A percentile compares a stretch with the other conserved stretches of the same genome.
Evolutionary conservation across 2,329 filamentous ascomycete genomes (phyloP).

Genomic region (Colletotrichum sansevieriae): DNA sequence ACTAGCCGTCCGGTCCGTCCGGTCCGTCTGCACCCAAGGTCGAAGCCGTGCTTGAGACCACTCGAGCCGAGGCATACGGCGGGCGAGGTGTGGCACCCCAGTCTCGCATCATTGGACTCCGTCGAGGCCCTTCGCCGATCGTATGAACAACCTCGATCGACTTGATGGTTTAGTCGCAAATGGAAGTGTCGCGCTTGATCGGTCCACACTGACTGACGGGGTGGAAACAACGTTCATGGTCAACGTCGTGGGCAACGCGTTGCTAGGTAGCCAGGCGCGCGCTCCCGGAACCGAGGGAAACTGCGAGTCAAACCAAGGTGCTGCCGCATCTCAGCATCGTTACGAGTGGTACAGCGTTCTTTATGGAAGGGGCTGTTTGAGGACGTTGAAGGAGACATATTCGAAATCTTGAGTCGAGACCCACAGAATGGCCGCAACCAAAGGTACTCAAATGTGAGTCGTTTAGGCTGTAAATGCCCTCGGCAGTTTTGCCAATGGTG

Average conservation of each 20-base stretch:
- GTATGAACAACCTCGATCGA: neutral
- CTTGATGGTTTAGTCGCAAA: neutral
- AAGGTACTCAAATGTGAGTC: neutral
- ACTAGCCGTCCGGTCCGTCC: neutral
- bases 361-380: neutral
- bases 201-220: neutral
- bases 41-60: neutral
- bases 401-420: neutral
- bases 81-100: neutral
- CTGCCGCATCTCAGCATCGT: no score
- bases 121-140: neutral
- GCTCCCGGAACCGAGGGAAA: neutral
- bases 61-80: neutral
- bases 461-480: neutral
- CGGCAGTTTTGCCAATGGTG: neutral
- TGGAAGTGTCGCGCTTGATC: neutral
- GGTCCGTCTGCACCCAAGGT: neutral
- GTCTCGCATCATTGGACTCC: neutral
- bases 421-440: accelerated
- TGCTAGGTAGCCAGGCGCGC: neutral
- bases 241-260: neutral
- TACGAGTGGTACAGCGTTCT: neutral
- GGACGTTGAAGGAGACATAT: neutral
- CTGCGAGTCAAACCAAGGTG: no score
- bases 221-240: neutral